phyloP scores from a whole-genome alignment of 2,329 filamentous ascomycete species.

The Neoascochyta sp. region DNA sequence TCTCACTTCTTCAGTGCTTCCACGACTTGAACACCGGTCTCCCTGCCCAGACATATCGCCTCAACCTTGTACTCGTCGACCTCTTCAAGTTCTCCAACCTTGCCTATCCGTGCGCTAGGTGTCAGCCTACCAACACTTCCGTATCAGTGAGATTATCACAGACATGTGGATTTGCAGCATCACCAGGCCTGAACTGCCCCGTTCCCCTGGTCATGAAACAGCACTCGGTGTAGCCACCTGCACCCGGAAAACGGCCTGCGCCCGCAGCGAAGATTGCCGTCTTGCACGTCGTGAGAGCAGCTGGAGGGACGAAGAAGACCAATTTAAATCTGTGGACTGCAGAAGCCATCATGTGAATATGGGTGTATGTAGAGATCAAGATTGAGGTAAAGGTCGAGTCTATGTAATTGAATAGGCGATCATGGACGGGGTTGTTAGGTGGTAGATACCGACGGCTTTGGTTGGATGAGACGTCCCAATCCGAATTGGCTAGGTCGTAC shows the following conservation, averaged over 20 bases:
- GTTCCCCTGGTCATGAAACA: slow-evolving; percentile 49
- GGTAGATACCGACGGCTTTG: no score
- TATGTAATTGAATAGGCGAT: no score
- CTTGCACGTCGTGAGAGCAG: slow-evolving; percentile 40
- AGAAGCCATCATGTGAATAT: slow-evolving; percentile 8
- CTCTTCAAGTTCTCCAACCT: slow-evolving; percentile 55
- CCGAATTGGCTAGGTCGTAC: neutral
- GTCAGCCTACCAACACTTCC: slow-evolving; percentile 1
- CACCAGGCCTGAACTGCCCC: slow-evolving; percentile 64
- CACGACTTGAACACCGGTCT: slow-evolving; percentile 56
- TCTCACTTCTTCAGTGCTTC: slow-evolving; percentile 60
- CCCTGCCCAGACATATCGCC: slow-evolving; percentile 58
- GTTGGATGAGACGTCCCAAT: neutral
- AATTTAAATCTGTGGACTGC: slow-evolving; percentile 40
- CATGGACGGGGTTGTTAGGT: no score
- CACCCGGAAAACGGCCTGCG: slow-evolving; percentile 43
- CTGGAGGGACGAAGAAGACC: slow-evolving; percentile 44
- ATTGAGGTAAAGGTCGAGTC: no score
- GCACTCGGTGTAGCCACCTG: slow-evolving; percentile 43
- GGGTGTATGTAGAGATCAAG: no score
- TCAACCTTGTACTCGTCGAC: slow-evolving; percentile 61
- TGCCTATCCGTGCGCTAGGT: slow-evolving; percentile 48
- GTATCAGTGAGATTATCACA: neutral
- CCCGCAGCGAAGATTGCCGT: slow-evolving; percentile 46
- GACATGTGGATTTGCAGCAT: slow-evolving; percentile 56